Conservation (phyloP, 495 filamentous ascomycete species). For the Hypoxylon rickii region DNA sequence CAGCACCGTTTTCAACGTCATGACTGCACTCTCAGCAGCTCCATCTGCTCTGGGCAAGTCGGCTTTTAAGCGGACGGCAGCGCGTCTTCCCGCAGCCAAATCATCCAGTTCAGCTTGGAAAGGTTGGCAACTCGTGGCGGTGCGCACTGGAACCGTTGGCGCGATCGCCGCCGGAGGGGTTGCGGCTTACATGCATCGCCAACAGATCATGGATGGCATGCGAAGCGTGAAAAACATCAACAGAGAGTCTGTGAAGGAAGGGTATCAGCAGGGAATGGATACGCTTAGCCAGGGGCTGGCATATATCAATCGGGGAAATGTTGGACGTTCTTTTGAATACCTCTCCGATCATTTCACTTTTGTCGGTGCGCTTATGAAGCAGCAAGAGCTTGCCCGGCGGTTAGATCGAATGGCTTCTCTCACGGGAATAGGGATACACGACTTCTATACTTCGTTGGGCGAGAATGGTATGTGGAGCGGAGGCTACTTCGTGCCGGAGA, state of each 20-base stretch:
- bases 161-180: constrained; percentile 89
- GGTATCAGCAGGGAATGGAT: constrained; percentile 50
- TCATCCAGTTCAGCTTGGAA: constrained; percentile 49
- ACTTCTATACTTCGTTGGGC: constrained; percentile 48
- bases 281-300: constrained; percentile 54
- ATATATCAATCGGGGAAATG: constrained; percentile 53
- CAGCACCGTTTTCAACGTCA: constrained; percentile 71
- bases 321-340: constrained; percentile 52
- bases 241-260: constrained; percentile 45
- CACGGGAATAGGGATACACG: constrained; percentile 44
- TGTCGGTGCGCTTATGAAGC: constrained; percentile 50
- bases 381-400: constrained; percentile 45
- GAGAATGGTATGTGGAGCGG: constrained; percentile 59
- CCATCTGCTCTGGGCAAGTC: constrained; percentile 56
- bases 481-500: constrained; percentile 57
- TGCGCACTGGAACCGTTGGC: constrained; percentile 82
- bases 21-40: constrained; percentile 59
- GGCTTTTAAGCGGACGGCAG: constrained; percentile 38
- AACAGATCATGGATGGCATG: constrained; percentile 67
- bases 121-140: constrained; percentile 80
- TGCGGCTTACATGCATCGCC: constrained; percentile 79
- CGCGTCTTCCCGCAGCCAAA: constrained; percentile 16
- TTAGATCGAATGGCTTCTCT: constrained; percentile 48
- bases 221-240: constrained; percentile 44
- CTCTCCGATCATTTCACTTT: constrained; percentile 55